These are phyloP conservation scores for Lachnellula cervina DNA, from an alignment of 2,329 filamentous ascomycete species.

Conservation along the genomic window DNA sequence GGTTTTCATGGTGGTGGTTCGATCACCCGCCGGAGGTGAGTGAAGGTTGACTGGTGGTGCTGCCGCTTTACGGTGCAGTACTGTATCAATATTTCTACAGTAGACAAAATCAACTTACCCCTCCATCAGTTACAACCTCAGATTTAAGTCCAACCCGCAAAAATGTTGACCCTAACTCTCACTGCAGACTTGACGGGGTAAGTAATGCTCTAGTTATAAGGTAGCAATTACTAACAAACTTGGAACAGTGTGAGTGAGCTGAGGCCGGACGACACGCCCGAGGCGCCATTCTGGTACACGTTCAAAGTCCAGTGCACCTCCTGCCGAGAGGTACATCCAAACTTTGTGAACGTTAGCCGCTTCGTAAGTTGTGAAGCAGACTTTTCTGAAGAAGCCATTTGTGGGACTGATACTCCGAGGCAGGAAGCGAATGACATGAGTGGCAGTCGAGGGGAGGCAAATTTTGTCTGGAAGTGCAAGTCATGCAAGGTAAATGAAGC, in stretches of 20 bases:
- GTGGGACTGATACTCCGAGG: background rate
- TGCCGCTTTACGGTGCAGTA: constrained; percentile 5
- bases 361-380: constrained; percentile 54
- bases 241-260: constrained; percentile 76
- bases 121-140: background rate
- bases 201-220: constrained; percentile 19
- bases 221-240: background rate
- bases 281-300: constrained; percentile 88
- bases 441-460: constrained; percentile 89
- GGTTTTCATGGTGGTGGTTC: background rate
- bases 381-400: background rate
- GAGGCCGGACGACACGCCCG: constrained; percentile 74
- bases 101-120: background rate
- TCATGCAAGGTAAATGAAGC: constrained; percentile 76
- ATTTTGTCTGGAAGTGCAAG: constrained; percentile 99
- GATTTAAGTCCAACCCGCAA: background rate
- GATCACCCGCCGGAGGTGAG: background rate
- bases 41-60: too few species aligned
- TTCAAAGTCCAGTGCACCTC: constrained; percentile 99
- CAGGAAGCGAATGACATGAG: constrained; percentile 88
- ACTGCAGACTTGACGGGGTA: constrained; percentile 68
- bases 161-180: constrained; percentile 60
- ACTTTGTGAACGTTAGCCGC: constrained; percentile 78
- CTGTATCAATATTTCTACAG: background rate
- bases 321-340: constrained; percentile 85